Percentiles rank a stretch among this genome's conserved stretches.
phyloP scores from a whole-genome alignment of 352 stramenopile genomes.

The Pseudoperonospora humuli region DNA sequence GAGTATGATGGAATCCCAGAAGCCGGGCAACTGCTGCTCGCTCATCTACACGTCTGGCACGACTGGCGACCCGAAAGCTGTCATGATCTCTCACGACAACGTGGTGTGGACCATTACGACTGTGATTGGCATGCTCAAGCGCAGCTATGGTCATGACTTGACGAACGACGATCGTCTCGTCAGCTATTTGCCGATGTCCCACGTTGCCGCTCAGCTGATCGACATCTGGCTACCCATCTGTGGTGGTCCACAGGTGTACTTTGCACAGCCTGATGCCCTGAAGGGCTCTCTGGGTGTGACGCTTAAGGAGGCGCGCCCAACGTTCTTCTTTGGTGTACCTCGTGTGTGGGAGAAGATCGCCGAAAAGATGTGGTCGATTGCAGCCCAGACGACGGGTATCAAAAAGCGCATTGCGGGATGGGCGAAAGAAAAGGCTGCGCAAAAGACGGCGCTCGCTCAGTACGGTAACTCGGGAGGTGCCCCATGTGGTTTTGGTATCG shows the following conservation, averaged over 20 bases:
- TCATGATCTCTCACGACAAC: slow-evolving; percentile 96
- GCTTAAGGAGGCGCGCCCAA: slow-evolving; percentile 82
- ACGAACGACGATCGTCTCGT: slow-evolving; percentile 66
- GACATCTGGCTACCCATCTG: slow-evolving; percentile 79
- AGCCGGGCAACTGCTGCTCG: slow-evolving; percentile 82
- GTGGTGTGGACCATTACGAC: slow-evolving; percentile 78
- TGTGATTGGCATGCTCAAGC: slow-evolving; percentile 55
- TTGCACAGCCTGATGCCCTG: slow-evolving; percentile 85
- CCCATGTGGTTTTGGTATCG: slow-evolving; percentile 86
- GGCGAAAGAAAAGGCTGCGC: slow-evolving; percentile 83
- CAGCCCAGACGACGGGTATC: slow-evolving; percentile 78
- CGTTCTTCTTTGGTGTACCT: slow-evolving; percentile 87
- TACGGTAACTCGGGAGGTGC: slow-evolving; percentile 77
- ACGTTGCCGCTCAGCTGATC: slow-evolving; percentile 84
- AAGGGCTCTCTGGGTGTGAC: slow-evolving; percentile 83
- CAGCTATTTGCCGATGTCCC: slow-evolving; percentile 86
- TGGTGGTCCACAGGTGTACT: slow-evolving; percentile 69
- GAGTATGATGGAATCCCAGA: slow-evolving; percentile 67
- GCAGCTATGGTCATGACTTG: slow-evolving; percentile 48
- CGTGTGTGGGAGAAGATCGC: slow-evolving; percentile 91
- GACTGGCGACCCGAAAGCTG: slow-evolving; percentile 92
- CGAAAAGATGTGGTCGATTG: slow-evolving; percentile 85
- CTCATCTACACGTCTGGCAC: slow-evolving; percentile 95
- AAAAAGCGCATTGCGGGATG: slow-evolving; percentile 89
- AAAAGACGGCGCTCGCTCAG: slow-evolving; percentile 76